Conservation (phyloP, 2,329 filamentous ascomycete genomes). For the Moelleriella libera region DNA sequence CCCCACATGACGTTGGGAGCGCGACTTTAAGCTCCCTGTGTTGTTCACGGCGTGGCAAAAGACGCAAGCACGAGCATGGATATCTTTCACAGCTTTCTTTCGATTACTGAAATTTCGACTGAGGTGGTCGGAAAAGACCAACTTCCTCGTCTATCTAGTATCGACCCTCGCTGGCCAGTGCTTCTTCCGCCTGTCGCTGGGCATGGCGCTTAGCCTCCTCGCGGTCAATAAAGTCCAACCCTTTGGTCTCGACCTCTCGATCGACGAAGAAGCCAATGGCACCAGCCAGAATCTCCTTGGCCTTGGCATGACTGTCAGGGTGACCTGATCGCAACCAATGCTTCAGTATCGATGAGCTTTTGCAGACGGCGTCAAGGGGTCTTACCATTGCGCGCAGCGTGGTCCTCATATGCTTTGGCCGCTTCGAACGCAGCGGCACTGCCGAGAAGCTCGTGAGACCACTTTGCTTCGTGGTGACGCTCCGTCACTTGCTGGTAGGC, state of each 20-base stretch:
- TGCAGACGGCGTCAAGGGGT: background rate
- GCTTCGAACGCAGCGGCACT: conserved; percentile 17
- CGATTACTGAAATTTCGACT: no score
- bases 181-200: conserved; percentile 10
- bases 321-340: conserved; percentile 7
- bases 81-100: no score
- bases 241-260: conserved; percentile 15
- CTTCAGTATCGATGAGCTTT: background rate
- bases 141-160: conserved; percentile 1
- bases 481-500: conserved; percentile 12
- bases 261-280: conserved; percentile 16
- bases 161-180: conserved; percentile 7
- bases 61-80: no score
- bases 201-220: conserved; percentile 16
- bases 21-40: no score
- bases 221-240: conserved; percentile 13
- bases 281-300: conserved; percentile 15
- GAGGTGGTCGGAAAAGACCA: no score
- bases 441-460: conserved; percentile 16
- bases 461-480: conserved; percentile 15
- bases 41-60: no score
- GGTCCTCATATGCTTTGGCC: conserved; percentile 16
- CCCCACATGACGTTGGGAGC: no score
- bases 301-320: conserved; percentile 12
- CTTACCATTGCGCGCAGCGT: conserved; percentile 12